Conservation (phyloP, 2,329 filamentous ascomycete genomes). For the Didymella glomerata region DNA sequence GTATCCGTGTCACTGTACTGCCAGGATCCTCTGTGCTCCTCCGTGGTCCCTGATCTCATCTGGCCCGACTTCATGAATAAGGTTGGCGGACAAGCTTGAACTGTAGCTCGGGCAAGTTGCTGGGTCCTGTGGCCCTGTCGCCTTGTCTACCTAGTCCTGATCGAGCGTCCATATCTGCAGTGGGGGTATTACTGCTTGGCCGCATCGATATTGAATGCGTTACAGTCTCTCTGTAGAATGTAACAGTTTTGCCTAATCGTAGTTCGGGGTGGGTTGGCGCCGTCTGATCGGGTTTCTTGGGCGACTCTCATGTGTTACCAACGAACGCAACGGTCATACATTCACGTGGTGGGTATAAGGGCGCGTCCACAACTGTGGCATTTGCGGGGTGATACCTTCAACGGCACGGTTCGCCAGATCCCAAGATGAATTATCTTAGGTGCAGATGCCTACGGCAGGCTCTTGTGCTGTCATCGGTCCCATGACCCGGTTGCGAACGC, state of each 20-base stretch:
- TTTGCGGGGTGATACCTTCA: constrained; percentile 30
- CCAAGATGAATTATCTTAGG: constrained; percentile 26
- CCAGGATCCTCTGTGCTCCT: constrained; percentile 10
- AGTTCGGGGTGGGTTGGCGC: constrained; percentile 17
- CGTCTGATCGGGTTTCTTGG: constrained; percentile 12
- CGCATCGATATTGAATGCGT: constrained; percentile 27
- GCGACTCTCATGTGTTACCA: constrained; percentile 11
- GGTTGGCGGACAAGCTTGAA: constrained; percentile 41
- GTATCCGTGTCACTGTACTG: constrained; percentile 7
- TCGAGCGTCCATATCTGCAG: constrained; percentile 28
- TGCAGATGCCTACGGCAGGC: constrained; percentile 24
- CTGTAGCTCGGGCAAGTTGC: constrained; percentile 31
- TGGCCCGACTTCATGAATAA: constrained; percentile 48
- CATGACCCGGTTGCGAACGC: constrained; percentile 9
- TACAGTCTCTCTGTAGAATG: constrained; percentile 34
- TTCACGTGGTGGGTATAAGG: constrained; percentile 27
- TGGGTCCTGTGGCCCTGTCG: constrained; percentile 23
- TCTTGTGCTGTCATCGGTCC: constrained; percentile 21
- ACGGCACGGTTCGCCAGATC: constrained; percentile 14
- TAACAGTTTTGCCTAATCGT: constrained; percentile 32
- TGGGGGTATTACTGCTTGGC: constrained; percentile 30
- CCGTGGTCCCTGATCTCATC: constrained; percentile 43
- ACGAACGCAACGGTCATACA: constrained; percentile 19
- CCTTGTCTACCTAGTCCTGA: constrained; percentile 24
- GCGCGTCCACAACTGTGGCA: constrained; percentile 10